Conservation (phyloP, 805 yeast genomes). For the Cyberlindnera petersonii region DNA sequence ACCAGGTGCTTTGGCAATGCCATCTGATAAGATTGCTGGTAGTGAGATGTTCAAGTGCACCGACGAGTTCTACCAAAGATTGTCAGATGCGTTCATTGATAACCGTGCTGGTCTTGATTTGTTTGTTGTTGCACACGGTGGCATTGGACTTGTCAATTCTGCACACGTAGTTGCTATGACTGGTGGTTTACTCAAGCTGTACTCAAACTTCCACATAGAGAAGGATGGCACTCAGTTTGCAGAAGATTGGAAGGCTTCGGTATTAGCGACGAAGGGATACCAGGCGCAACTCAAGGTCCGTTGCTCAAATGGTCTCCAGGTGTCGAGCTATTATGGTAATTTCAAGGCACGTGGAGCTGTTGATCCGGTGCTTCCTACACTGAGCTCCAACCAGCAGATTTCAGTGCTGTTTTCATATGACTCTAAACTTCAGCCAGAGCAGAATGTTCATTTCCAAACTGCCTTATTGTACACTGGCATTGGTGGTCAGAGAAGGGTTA, state of each 20-base stretch:
- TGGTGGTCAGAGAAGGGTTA: slow-evolving; percentile 73
- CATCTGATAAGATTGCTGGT: slow-evolving; percentile 34
- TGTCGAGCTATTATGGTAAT: slow-evolving; percentile 68
- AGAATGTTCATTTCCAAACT: slow-evolving; percentile 86
- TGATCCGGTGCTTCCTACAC: slow-evolving; percentile 69
- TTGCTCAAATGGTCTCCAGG: slow-evolving; percentile 83
- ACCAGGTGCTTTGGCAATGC: slow-evolving; percentile 56
- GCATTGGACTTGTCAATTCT: slow-evolving; percentile 72
- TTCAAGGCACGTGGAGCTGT: slow-evolving; percentile 35
- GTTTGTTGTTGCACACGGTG: slow-evolving; percentile 58
- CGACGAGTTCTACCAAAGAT: slow-evolving; percentile 54
- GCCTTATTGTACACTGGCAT: slow-evolving; percentile 81
- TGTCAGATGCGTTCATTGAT: slow-evolving; percentile 53
- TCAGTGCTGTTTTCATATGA: slow-evolving; percentile 75
- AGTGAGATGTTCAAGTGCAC: slow-evolving; percentile 55
- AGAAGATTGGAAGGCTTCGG: slow-evolving; percentile 52
- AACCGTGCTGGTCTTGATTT: slow-evolving; percentile 73
- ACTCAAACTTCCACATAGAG: slow-evolving; percentile 61
- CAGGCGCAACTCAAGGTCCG: slow-evolving; percentile 83
- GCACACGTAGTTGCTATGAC: slow-evolving; percentile 60
- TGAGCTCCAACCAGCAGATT: slow-evolving; percentile 59
- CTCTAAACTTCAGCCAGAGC: slow-evolving; percentile 61
- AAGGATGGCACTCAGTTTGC: slow-evolving; percentile 67
- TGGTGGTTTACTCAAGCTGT: slow-evolving; percentile 66
- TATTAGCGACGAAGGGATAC: slow-evolving; percentile 56